phyloP scores from a whole-genome alignment of 257 asterid species.

The Thymus quinquecostatus region DNA sequence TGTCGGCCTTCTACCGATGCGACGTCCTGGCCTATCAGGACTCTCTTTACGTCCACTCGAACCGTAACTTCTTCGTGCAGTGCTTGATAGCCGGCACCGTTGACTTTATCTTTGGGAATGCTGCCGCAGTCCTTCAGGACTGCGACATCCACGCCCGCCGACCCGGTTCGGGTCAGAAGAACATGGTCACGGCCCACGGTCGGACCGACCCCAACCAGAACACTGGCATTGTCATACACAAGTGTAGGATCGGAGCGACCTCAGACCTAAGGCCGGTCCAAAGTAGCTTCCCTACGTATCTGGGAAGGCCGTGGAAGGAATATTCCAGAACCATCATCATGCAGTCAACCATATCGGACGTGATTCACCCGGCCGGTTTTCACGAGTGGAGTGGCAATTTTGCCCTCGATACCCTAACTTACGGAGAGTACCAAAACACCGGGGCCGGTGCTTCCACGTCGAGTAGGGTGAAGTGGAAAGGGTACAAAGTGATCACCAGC shows the following conservation, averaged over 20 bases:
- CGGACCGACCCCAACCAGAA: slow-evolving; percentile 71
- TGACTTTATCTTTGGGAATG: slow-evolving; percentile 67
- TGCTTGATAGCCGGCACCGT: slow-evolving; percentile 61
- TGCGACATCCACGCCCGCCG: slow-evolving; percentile 70
- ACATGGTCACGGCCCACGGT: slow-evolving; percentile 78
- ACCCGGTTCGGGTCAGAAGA: slow-evolving; percentile 52
- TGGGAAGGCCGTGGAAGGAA: slow-evolving; percentile 67
- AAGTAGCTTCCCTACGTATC: slow-evolving; percentile 48
- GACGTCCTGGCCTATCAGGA: slow-evolving; percentile 62
- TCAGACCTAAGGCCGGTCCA: slow-evolving; percentile 55
- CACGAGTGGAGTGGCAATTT: slow-evolving; percentile 65
- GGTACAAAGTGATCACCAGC: slow-evolving; percentile 61
- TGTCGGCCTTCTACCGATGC: slow-evolving; percentile 60
- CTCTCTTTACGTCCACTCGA: slow-evolving; percentile 60
- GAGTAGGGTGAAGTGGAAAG: slow-evolving; percentile 59
- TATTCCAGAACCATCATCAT: slow-evolving; percentile 68
- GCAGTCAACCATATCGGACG: slow-evolving; percentile 59
- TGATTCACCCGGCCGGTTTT: slow-evolving; percentile 62
- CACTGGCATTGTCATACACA: slow-evolving; percentile 69
- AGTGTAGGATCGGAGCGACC: slow-evolving; percentile 59
- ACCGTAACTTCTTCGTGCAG: slow-evolving; percentile 55
- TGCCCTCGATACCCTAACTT: slow-evolving; percentile 56
- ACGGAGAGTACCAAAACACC: slow-evolving; percentile 58
- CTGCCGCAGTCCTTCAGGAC: slow-evolving; percentile 54
- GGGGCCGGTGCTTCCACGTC: slow-evolving; percentile 68